Evolutionary conservation across 306 rosid species (phyloP), one percentile per base, ranked within the genome.

Genomic region (Rosa rugosa): DNA sequence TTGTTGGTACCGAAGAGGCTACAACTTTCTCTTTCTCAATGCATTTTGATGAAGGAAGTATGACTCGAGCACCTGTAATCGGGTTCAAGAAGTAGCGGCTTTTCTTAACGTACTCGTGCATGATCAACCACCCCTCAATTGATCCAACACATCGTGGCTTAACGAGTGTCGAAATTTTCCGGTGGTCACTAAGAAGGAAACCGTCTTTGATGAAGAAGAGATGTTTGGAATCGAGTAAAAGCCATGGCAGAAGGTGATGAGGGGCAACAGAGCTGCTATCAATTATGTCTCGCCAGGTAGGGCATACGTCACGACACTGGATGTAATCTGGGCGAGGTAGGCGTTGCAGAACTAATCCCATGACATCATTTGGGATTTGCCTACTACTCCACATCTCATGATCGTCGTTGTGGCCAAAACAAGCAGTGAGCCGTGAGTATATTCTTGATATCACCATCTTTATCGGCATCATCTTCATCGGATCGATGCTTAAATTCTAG

Each of bases 101-200:
- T 2, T 16, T 17, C 5, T 51, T 6, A 17, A 51, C 3, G 6
- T 1, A 51, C 22, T 51, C 54, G 27, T 42, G 8, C 54, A 69
- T n/a, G 31, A 69, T 69, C 73, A 69, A 44, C 73, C 73, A 69
- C 38, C 73, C 73, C 2, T 69, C 54, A 11, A 69, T 23, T 22
- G 54, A 69, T 41, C 73, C 73, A 22, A 44, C 73, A 22, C 54
- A 69, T 42, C 38, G 11, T 31, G 34, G 0, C 53, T 11, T 5
- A 41, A 67, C 27, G 50, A 40, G 16, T 11, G 57, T 68, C 31
- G 22, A 41, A 23, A 22, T 69, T 5, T 44, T 11, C 20, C 14
- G 38, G 31, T 22, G 16, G 40, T 44, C 73, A 9, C 4, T 45
- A 5, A 23, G 17, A 22, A 69, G 14, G 56, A 20, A 14, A 46